Conservation (phyloP, 106 monocot genomes). For the Chionographis japonica region DNA sequence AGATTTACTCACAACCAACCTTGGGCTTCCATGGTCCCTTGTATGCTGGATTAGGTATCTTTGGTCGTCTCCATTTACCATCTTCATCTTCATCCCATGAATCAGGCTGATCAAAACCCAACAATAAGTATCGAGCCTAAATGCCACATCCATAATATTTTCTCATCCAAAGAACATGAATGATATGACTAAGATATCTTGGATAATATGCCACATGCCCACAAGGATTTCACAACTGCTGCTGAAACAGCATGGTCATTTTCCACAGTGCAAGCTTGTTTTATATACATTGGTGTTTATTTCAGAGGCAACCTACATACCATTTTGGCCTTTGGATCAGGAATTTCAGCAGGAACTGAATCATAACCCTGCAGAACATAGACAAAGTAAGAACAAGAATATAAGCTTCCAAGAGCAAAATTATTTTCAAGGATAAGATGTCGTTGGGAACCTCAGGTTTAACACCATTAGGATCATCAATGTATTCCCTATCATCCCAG, state of each 20-base stretch:
- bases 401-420: constrained; percentile 1
- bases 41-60: constrained; percentile 89
- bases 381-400: constrained; percentile 12
- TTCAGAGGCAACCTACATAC: constrained; percentile 26
- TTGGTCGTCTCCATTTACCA: constrained; percentile 81
- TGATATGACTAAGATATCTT: too few species aligned
- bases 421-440: neutral
- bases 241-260: too few species aligned
- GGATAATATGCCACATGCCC: too few species aligned
- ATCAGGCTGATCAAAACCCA: constrained; percentile 51
- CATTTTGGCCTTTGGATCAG: constrained; percentile 86
- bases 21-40: constrained; percentile 94
- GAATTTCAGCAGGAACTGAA: constrained; percentile 83
- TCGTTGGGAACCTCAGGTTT: constrained; percentile 75
- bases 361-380: constrained; percentile 75
- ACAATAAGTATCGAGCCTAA: neutral
- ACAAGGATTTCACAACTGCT: too few species aligned
- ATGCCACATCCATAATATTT: neutral
- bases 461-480: constrained; percentile 78
- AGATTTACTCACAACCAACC: constrained; percentile 30
- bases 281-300: neutral
- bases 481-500: constrained; percentile 91
- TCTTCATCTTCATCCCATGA: constrained; percentile 99
- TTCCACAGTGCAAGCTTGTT: too few species aligned
- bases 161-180: neutral